Evolutionary conservation across 2,329 filamentous ascomycete species (phyloP).

Genomic region (Zasmidium citrigriseum): DNA sequence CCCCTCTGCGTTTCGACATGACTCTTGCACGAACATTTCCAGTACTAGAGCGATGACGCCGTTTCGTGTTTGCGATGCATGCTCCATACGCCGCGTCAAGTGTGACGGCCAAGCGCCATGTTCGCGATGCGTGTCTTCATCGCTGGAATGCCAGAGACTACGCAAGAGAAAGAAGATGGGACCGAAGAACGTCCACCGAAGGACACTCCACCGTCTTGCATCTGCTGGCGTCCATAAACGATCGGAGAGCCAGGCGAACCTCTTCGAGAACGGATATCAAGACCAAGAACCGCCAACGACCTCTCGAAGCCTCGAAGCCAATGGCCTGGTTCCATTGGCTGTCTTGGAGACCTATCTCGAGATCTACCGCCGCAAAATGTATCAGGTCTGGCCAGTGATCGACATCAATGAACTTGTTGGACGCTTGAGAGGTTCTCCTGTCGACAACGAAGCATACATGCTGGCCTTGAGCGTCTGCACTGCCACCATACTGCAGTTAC

Average conservation of each 20-base stretch:
- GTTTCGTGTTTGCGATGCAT: conserved; percentile 18
- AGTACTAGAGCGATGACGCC: neutral
- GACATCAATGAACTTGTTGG: conserved; percentile 5
- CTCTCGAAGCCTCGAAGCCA: too few relatives aligned
- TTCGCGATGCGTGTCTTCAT: conserved; percentile 2
- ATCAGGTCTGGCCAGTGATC: conserved; percentile 21
- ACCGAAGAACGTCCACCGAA: neutral
- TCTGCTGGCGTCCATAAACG: neutral
- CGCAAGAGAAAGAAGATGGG: neutral
- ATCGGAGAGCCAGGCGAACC: neutral
- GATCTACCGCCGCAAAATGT: conserved; percentile 23
- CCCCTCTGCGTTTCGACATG: too few relatives aligned
- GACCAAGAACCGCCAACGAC: too few relatives aligned
- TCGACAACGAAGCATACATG: conserved; percentile 9
- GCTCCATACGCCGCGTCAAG: conserved; percentile 18
- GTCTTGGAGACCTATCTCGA: conserved; percentile 16
- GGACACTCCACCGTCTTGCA: neutral
- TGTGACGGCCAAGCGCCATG: conserved; percentile 20
- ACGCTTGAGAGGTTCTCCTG: neutral
- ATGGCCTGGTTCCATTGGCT: neutral
- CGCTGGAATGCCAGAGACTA: neutral
- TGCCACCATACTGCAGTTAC: conserved; percentile 20
- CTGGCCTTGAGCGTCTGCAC: conserved; percentile 17
- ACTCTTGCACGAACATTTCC: too few relatives aligned
- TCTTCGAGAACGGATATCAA: neutral